Evolutionary conservation across 345 rosid genomes (phyloP), one percentile per base, ranked within the genome.

Genomic region (Psidium guajava): DNA sequence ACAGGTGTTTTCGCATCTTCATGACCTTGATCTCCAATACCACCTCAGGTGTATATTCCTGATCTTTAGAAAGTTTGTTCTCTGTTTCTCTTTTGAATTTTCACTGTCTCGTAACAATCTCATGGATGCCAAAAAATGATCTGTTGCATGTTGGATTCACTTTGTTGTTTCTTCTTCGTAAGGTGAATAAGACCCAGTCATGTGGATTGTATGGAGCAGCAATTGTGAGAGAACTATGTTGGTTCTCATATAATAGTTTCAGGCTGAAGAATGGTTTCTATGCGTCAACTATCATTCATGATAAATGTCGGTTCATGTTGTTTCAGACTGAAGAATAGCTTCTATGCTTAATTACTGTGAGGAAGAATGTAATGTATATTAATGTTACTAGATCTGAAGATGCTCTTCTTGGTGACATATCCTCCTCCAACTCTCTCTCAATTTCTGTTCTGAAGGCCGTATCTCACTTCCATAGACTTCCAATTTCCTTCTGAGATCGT

Each of bases 1-100:
- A 87, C 90, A 95, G 98, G 99, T 98, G 81, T 98, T 96, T 90
- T 90, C 99, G 47, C 99, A 98, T 94, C 93, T 95, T 87, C 99
- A 94, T 87, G 96, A 92, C 54, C 98, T 98, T 87, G 99, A 94
- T 87, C 98, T 96, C 82, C 91, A 92, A 15, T 98, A 93, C 87
- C 99, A 96, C 92, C 96, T 98, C 27, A 98, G 98, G 98, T 98
- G 88, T 85, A 85, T 82, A 73, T 56, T 40, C 32, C 32, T 54
- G 75, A 50, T 80, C 61, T 59, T 64, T 28, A 28, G 3, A 54
- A 73, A 75, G 82, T 85, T 36, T 12, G 5, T 52, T 56, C 77
- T 40, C 51, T 24, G 24, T 21, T 54, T 69, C 36, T 36, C 80
- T 69, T 69, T 69, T 69, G 47, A 47, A 5, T 32, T 57, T 51